These are phyloP conservation scores for Populus nigra DNA, from an alignment of 345 rosid genomes.

Conservation along the genomic window DNA sequence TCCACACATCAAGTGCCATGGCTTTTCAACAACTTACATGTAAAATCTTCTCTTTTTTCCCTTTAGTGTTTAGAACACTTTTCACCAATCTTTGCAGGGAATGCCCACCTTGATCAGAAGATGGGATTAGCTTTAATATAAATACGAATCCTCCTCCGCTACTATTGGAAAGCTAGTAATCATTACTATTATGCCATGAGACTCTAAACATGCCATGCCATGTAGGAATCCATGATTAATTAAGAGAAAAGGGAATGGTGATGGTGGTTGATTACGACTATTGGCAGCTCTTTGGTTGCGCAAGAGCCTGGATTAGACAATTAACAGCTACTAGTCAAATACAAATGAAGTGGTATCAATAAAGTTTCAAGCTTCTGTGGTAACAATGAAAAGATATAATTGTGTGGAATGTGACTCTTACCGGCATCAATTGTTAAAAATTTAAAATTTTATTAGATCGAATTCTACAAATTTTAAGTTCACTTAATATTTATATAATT, in stretches of 20 bases:
- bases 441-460: fast-evolving
- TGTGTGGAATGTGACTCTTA: too few species aligned
- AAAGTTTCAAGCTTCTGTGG: too few species aligned
- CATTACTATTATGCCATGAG: neutral
- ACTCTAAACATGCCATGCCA: neutral
- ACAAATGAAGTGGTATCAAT: too few species aligned
- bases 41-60: neutral
- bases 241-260: neutral
- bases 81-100: neutral
- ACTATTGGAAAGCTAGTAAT: conserved; percentile 2
- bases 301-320: neutral
- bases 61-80: conserved; percentile 11
- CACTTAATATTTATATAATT: too few species aligned
- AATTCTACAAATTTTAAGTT: too few species aligned
- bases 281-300: neutral
- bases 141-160: neutral
- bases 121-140: neutral
- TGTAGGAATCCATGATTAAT: neutral
- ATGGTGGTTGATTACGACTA: neutral
- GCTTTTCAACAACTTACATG: conserved; percentile 24
- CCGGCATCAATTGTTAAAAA: too few species aligned
- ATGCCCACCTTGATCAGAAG: neutral
- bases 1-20: conserved; percentile 1
- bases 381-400: too few species aligned
- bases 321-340: too few species aligned